Conservation (phyloP, 2,329 filamentous ascomycete genomes). For the Diaporthe ampelina region DNA sequence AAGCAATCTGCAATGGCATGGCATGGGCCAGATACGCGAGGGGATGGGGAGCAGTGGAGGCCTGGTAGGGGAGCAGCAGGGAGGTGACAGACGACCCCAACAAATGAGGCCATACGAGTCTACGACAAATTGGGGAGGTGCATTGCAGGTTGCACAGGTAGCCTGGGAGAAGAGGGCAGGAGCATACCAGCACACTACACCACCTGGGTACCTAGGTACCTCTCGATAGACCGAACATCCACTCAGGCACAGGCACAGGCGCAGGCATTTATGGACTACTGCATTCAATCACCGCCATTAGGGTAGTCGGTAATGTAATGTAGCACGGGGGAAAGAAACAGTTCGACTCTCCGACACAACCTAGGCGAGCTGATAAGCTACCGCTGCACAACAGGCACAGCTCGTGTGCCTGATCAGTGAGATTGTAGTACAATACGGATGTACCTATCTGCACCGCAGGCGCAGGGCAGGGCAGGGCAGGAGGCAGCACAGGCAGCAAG, state of each 20-base stretch:
- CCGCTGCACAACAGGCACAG: neutral
- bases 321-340: neutral
- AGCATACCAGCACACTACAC: neutral
- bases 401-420: neutral
- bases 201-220: too few species aligned
- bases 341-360: neutral
- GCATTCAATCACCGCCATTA: neutral
- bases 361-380: neutral
- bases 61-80: neutral
- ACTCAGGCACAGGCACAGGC: neutral
- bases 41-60: neutral
- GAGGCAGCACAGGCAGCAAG: neutral
- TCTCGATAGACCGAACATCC: neutral
- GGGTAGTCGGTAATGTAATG: neutral
- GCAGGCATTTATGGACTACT: neutral
- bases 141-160: neutral
- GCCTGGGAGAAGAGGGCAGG: constrained; percentile 1
- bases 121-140: constrained; percentile 26
- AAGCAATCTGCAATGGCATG: constrained; percentile 9
- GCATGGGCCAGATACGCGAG: constrained; percentile 16
- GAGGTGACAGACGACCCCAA: neutral
- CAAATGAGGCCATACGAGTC: constrained; percentile 19
- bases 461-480: neutral
- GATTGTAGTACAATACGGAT: neutral
- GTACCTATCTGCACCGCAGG: neutral